Evolutionary conservation across 2,329 filamentous ascomycete species (phyloP).

Genomic region (Herpotrichia juniperi): DNA sequence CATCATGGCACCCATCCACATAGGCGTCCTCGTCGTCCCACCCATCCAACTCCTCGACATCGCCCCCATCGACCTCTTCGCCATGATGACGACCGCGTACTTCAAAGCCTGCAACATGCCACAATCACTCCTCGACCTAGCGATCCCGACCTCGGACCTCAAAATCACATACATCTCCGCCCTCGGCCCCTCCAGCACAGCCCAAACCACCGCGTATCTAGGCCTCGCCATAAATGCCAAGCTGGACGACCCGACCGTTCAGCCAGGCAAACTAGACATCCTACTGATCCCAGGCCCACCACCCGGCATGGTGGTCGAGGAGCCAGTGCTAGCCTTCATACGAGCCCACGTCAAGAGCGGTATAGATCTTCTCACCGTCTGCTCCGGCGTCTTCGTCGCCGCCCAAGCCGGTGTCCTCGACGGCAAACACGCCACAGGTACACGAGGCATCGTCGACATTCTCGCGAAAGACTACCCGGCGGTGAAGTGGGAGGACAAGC

Average conservation of each 20-base stretch:
- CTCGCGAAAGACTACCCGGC: conserved; percentile 17
- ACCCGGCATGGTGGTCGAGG: conserved; percentile 30
- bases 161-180: conserved; percentile 39
- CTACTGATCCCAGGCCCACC: conserved; percentile 47
- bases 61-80: conserved; percentile 45
- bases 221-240: conserved; percentile 34
- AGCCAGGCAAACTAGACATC: conserved; percentile 45
- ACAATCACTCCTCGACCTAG: conserved; percentile 29
- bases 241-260: conserved; percentile 32
- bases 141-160: conserved; percentile 20
- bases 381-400: conserved; percentile 22
- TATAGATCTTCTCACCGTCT: conserved; percentile 22
- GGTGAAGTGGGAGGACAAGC: conserved; percentile 22
- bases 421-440: conserved; percentile 20
- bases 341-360: conserved; percentile 34
- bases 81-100: conserved; percentile 41
- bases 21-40: conserved; percentile 45
- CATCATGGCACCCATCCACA: conserved; percentile 22
- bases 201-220: conserved; percentile 32
- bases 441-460: conserved; percentile 12
- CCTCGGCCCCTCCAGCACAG: conserved; percentile 15
- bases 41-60: conserved; percentile 49
- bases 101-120: conserved; percentile 40
- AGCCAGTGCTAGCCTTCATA: conserved; percentile 39
- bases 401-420: conserved; percentile 23